Base-by-base conservation (phyloP, 768 basidiomycete species). In the Naganishia antarctica region DNA sequence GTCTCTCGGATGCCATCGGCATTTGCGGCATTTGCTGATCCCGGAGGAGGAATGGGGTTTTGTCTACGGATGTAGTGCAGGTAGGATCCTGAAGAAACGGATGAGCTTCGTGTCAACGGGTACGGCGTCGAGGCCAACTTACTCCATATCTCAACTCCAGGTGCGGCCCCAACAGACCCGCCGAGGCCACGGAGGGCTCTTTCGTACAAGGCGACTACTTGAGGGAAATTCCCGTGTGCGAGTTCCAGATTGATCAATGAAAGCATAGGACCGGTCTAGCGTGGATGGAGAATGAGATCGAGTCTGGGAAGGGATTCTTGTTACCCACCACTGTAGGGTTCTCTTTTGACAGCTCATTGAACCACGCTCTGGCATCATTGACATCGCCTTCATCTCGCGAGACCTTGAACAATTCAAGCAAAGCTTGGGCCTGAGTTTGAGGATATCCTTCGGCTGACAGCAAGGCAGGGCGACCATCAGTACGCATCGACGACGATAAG, bases 311-410 rank as follows among this genome's bases (percentile, higher is more conserved):
- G 32, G 50, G 21, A 26, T 62, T 48, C 69, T 62, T 3, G 7
- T 64, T 68, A 84, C 89, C 81, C 80, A 97, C 92, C 70, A 88
- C 91, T 77, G 94, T 94, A 21, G 94, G 93, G 76, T 89, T 94
- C 58, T 85, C 85, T 72, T 86, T 84, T 63, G 94, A 82, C 68
- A 97, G 80, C 44, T 83, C 86, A 71, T 91, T 88, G 76, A 90
- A 97, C 16, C 88, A 85, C 47, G 84, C 82, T 66, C 89, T 85
- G 68, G 93, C 86, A 75, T 85, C 86, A 58, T 86, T 83, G 69
- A 91, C 83, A 72, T 94, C 88, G 67, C 85, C 86, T 37, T 83
- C 84, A 63, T 82, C 80, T 79, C 93, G 87, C 37, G 90, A 87
- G 67, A 88, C 79, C 50, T 86, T 83, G 70, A 96, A 83, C 34